Base-by-base conservation (phyloP, 208 protist genomes). In the Wallacemonas collosoma region DNA sequence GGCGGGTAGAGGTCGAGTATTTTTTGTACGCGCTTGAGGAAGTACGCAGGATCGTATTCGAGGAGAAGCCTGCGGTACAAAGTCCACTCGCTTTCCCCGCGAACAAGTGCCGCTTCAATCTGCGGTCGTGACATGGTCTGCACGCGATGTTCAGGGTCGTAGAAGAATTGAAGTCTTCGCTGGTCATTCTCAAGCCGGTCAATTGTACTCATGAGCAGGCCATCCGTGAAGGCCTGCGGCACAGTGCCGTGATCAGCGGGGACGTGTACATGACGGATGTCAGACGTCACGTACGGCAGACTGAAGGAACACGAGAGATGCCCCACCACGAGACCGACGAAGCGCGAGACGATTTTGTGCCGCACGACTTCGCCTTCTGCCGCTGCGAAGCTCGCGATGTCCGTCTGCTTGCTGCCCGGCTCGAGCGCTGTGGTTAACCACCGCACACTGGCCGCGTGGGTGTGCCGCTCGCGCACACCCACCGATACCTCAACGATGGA, bases 401-500 rank as follows among this genome's bases (percentile, higher is more conserved):
- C 48, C 35, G 35, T 69, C 47, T 12, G 14, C 50, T 39, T 56
- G 11, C 35, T 64, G 45, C 35, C 15, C 40, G 68, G 57, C 38
- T 77, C 57, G 48, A 57, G 12, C 2, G 80, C 58, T n/a, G 81
- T 76, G 2, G 84, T 88, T 17, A 92, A 76, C 89, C 89, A 94
- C 40, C 83, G 89, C 44, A 82, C 74, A 47, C 77, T 81, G n/a
- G 79, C 65, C 17, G 82, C 89, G 55, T 82, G 74, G 38, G 75
- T 56, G 50, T 80, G 79, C 1, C 81, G 82, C 74, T 89, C 72
- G 1, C 85, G 77, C 51, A 87, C 78, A 48, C 82, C 80, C 38
- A 92, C 67, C 44, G 78, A 63, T 9, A 93, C 81, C 43, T 90
- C 79, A n/a, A 95, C 73, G 36, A 89, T 79, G 11, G 86, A 83